phyloP scores from a whole-genome alignment of 2,329 filamentous ascomycete species.

The Colletotrichum tamarilloi region DNA sequence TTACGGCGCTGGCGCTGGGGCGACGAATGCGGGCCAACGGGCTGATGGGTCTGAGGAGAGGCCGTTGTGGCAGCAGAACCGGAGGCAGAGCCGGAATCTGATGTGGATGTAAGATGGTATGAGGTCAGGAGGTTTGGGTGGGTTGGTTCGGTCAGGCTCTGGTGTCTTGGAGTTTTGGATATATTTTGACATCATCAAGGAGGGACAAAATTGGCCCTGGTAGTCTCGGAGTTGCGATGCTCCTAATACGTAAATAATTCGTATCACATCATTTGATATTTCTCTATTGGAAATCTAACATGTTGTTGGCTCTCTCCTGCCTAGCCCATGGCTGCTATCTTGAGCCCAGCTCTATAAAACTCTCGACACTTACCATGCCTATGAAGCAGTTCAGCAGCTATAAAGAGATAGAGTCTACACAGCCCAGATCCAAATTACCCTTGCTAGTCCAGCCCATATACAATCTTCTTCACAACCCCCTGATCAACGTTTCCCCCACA shows the following conservation, averaged over 20 bases:
- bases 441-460: neutral
- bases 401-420: neutral
- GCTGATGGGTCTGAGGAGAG: constrained; percentile 43
- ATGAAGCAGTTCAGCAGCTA: too few relatives aligned
- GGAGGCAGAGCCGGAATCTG: constrained; percentile 58
- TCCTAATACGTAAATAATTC: neutral
- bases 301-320: too few relatives aligned
- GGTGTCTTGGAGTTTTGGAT: constrained; percentile 17
- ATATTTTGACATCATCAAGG: neutral
- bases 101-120: constrained; percentile 55
- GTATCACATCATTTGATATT: too few relatives aligned
- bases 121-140: too few relatives aligned
- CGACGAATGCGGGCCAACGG: constrained; percentile 15
- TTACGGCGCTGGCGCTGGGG: constrained; percentile 20
- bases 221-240: neutral
- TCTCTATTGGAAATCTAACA: neutral
- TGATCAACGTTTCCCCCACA: constrained; percentile 37
- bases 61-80: constrained; percentile 66
- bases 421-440: too few relatives aligned
- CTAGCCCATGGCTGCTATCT: too few relatives aligned
- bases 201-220: neutral
- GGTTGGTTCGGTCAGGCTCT: neutral
- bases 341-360: too few relatives aligned
- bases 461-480: neutral
- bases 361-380: too few relatives aligned